Evolutionary conservation across 495 filamentous ascomycete species (phyloP).

Genomic region (Penicillium herquei): DNA sequence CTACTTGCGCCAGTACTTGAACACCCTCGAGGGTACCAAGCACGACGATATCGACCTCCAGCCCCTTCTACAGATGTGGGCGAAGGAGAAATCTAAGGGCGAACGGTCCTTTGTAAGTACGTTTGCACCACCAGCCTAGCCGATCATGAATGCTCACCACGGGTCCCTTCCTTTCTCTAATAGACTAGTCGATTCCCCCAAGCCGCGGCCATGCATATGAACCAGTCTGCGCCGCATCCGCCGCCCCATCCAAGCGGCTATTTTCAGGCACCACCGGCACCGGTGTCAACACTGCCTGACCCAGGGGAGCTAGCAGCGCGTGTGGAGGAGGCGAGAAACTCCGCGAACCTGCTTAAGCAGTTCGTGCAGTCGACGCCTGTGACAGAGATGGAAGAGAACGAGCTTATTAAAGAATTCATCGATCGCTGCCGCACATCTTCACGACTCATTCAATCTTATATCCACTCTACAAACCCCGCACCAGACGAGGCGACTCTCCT

Average conservation of each 20-base stretch:
- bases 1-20: constrained; percentile 81
- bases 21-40: constrained; percentile 67
- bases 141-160: constrained; percentile 1
- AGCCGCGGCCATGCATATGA: neutral
- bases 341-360: constrained; percentile 86
- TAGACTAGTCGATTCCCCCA: constrained; percentile 10
- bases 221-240: neutral
- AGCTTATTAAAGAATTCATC: constrained; percentile 87
- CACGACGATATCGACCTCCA: constrained; percentile 68
- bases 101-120: constrained; percentile 13
- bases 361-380: constrained; percentile 80
- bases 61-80: constrained; percentile 77
- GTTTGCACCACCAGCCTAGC: neutral
- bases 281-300: constrained; percentile 57
- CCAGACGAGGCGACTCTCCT: constrained; percentile 93
- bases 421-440: constrained; percentile 81
- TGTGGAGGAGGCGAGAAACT: constrained; percentile 85
- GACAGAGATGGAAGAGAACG: constrained; percentile 71
- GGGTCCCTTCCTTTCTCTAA: neutral
- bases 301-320: constrained; percentile 79
- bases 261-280: constrained; percentile 23
- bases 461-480: constrained; percentile 68
- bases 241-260: neutral
- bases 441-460: constrained; percentile 78
- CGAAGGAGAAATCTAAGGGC: constrained; percentile 67